Conservation (phyloP, 1,139 yeast genomes). For the Candida tetrigidarum region DNA sequence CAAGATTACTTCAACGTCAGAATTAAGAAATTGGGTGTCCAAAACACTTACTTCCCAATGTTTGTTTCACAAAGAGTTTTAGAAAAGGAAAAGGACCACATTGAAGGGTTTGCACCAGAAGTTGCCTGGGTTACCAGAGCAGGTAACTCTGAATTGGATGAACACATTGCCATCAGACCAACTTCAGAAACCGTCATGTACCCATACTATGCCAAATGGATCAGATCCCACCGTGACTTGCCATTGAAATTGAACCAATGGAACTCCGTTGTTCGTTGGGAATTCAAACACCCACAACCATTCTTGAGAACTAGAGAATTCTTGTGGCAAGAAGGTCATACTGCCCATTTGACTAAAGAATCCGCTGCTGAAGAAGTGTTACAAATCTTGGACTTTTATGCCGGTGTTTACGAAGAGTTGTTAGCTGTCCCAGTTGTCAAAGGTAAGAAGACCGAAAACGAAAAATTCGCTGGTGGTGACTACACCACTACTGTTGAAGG, state of each 20-base stretch:
- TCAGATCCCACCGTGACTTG: conserved; percentile 96
- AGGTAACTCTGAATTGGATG: conserved; percentile 91
- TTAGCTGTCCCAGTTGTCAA: conserved; percentile 97
- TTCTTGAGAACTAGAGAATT: conserved; percentile 98
- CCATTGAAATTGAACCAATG: conserved; percentile 97
- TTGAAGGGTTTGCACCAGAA: conserved; percentile 99
- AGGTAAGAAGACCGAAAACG: conserved; percentile 96
- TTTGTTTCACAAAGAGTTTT: conserved; percentile 91
- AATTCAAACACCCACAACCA: conserved; percentile 99
- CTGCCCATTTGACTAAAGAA: conserved; percentile 85
- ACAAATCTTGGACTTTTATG: conserved; percentile 86
- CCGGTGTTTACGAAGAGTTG: conserved; percentile 82
- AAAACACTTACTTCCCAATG: conserved; percentile 98
- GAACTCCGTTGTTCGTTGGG: conserved; percentile 99
- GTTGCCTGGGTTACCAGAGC: conserved; percentile 99
- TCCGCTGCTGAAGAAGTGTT: conserved; percentile 85
- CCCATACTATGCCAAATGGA: conserved; percentile 99
- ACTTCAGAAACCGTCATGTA: conserved; percentile 99
- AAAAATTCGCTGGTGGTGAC: conserved; percentile 97
- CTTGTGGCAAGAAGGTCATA: conserved; percentile 99
- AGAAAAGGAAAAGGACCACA: conserved; percentile 98
- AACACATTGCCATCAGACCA: conserved; percentile 99
- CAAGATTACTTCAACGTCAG: conserved; percentile 82
- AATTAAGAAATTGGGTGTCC: conserved; percentile 89
- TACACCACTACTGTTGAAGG: conserved; percentile 98